These are phyloP conservation scores for Sherardia arvensis DNA, from an alignment of 257 asterid genomes.

Conservation along the genomic window DNA sequence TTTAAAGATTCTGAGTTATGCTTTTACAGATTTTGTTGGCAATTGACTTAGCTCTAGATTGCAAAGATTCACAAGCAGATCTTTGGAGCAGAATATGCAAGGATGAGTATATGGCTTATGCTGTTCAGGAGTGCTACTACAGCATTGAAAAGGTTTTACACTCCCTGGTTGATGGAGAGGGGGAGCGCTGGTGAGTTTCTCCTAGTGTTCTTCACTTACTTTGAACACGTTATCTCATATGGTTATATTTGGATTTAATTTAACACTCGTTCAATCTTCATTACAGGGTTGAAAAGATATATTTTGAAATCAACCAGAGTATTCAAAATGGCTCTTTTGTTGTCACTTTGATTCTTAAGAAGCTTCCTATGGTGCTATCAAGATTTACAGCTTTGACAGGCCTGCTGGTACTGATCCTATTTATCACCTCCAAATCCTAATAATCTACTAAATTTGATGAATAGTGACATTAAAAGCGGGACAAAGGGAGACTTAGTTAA, in stretches of 20 bases:
- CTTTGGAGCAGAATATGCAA: slow-evolving; percentile 84
- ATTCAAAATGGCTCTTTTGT: slow-evolving; percentile 78
- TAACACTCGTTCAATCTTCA: neutral
- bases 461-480: no score
- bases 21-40: slow-evolving; percentile 77
- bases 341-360: slow-evolving; percentile 58
- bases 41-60: slow-evolving; percentile 91
- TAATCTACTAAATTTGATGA: no score
- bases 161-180: slow-evolving; percentile 93
- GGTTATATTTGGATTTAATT: neutral
- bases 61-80: slow-evolving; percentile 85
- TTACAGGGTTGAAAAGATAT: slow-evolving; percentile 90
- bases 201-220: slow-evolving; percentile 4
- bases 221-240: neutral
- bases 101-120: slow-evolving; percentile 98
- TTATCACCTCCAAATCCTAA: neutral
- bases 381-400: slow-evolving; percentile 95
- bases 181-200: slow-evolving; percentile 67
- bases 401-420: slow-evolving; percentile 52
- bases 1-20: slow-evolving; percentile 10
- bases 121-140: slow-evolving; percentile 91
- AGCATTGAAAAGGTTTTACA: slow-evolving; percentile 79
- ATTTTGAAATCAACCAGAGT: slow-evolving; percentile 83
- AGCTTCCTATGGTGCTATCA: slow-evolving; percentile 72
- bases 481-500: neutral